Evolutionary conservation across 23 red algal species (phyloP).

Genomic region (Gracilariopsis chorda): DNA sequence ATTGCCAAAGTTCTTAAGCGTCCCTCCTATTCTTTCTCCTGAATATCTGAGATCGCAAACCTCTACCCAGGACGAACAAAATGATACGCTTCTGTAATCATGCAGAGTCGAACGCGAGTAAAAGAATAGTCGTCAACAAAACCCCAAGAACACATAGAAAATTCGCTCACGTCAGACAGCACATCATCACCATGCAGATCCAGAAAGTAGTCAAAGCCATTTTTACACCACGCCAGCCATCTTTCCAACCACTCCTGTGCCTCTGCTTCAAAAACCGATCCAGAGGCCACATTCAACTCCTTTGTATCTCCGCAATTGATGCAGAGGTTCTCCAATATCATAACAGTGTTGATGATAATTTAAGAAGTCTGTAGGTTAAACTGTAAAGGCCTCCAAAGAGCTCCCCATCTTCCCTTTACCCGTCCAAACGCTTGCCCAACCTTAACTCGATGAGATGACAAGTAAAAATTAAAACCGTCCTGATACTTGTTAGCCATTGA

Average conservation of each 20-base stretch:
- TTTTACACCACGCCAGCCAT: neutral
- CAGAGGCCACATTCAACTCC: neutral
- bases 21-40: too few relatives aligned
- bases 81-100: neutral
- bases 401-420: neutral
- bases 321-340: neutral
- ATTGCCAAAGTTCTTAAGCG: too few relatives aligned
- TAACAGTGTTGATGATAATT: neutral
- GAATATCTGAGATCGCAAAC: too few relatives aligned
- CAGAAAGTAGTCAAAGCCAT: neutral
- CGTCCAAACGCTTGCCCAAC: constrained; percentile 1
- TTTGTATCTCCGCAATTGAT: neutral
- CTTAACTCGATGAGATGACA: neutral
- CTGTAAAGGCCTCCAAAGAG: neutral
- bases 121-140: neutral
- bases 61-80: neutral
- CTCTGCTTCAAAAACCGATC: neutral
- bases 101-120: neutral
- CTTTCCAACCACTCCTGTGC: neutral
- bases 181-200: neutral
- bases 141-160: neutral
- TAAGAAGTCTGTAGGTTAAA: neutral
- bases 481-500: neutral
- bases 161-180: neutral
- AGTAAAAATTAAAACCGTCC: constrained; percentile 22